A percentile compares a stretch with the other conserved stretches of the same genome.
Evolutionary conservation across 169 alveolate species (phyloP).

Genomic region (Plasmodium knowlesi): DNA sequence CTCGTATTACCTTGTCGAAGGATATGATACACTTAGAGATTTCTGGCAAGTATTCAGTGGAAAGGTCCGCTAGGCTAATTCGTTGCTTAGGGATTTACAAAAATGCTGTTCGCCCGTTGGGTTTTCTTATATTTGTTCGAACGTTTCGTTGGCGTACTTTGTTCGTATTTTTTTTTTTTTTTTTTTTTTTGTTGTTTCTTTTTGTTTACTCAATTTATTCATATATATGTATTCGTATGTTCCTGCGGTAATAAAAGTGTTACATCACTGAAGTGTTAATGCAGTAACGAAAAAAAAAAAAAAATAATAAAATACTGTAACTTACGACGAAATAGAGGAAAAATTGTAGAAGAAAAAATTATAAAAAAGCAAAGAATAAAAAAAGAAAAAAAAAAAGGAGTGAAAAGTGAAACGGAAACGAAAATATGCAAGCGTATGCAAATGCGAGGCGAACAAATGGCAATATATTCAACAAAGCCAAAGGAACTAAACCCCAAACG

Average conservation of each 20-base stretch:
- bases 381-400: too few species aligned
- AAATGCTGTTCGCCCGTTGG: neutral
- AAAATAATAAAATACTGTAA: neutral
- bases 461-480: neutral
- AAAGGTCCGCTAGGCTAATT: neutral
- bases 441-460: neutral
- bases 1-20: neutral
- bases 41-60: neutral
- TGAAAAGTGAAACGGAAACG: neutral
- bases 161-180: neutral
- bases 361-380: neutral
- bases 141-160: neutral
- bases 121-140: neutral
- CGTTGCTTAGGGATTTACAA: neutral
- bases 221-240: neutral
- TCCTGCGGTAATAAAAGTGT: neutral
- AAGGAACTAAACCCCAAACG: neutral
- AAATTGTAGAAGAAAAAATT: neutral
- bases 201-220: neutral
- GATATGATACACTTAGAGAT: neutral
- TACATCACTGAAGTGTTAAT: neutral
- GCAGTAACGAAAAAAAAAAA: neutral
- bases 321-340: neutral
- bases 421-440: neutral
- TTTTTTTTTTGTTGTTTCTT: neutral